A percentile compares a stretch with the other conserved stretches of the same genome.
These are phyloP conservation scores for Pseudogymnoascus sp. DNA, from an alignment of 2,329 filamentous ascomycete genomes.

Conservation along the genomic window DNA sequence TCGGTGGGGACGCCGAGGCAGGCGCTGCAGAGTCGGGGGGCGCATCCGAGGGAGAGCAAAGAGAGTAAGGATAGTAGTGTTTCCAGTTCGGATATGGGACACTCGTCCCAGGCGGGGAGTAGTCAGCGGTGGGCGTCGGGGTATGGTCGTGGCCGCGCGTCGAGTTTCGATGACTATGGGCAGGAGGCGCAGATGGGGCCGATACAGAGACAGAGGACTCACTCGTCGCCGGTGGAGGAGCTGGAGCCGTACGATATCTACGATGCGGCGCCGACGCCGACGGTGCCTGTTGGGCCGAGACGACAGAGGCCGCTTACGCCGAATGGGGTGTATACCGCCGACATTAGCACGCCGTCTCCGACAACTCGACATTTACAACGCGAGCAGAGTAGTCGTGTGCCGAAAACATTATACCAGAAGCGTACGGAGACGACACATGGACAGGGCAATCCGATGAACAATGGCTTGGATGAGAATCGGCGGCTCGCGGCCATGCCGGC, in stretches of 20 bases:
- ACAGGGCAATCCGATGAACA: background rate
- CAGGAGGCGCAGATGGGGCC: slow-evolving; percentile 29
- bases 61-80: slow-evolving; percentile 65
- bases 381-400: slow-evolving; percentile 25
- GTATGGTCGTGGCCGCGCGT: slow-evolving; percentile 44
- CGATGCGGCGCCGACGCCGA: slow-evolving; percentile 80
- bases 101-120: slow-evolving; percentile 43
- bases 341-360: slow-evolving; percentile 8
- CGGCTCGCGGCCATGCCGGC: slow-evolving; percentile 26
- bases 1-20: slow-evolving; percentile 29
- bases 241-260: slow-evolving; percentile 39
- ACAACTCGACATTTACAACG: slow-evolving; percentile 26
- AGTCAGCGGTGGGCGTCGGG: slow-evolving; percentile 51
- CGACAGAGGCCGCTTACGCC: slow-evolving; percentile 35
- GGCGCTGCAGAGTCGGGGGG: slow-evolving; percentile 27
- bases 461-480: slow-evolving; percentile 18
- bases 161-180: slow-evolving; percentile 61
- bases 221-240: slow-evolving; percentile 13
- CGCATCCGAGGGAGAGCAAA: slow-evolving; percentile 48
- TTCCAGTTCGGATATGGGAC: slow-evolving; percentile 57
- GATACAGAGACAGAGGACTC: slow-evolving; percentile 27
- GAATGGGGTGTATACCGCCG: slow-evolving; percentile 24
- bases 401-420: background rate
- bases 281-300: slow-evolving; percentile 70
- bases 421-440: background rate